Conservation (phyloP, 2,329 filamentous ascomycete genomes). For the Epichloe glyceriae region DNA sequence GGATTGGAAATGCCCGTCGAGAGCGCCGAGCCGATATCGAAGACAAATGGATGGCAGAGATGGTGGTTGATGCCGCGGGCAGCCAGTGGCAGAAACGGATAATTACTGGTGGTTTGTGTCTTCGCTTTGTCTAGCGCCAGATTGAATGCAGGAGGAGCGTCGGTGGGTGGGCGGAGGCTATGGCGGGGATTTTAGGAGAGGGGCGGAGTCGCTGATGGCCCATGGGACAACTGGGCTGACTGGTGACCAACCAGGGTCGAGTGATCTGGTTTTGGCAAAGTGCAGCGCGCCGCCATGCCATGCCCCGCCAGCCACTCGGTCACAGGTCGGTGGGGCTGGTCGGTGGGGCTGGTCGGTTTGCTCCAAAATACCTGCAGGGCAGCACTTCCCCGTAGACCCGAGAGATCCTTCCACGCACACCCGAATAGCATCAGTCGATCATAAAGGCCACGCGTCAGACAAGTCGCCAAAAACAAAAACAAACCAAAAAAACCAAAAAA, state of each 20-base stretch:
- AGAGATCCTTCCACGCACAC: too few relatives aligned
- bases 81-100: neutral
- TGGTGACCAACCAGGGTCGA: neutral
- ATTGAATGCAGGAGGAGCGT: constrained; percentile 5
- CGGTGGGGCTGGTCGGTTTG: too few relatives aligned
- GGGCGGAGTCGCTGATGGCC: too few relatives aligned
- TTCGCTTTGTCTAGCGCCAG: constrained; percentile 3
- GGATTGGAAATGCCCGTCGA: neutral
- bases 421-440: too few relatives aligned
- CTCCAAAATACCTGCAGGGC: too few relatives aligned
- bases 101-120: neutral
- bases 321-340: too few relatives aligned
- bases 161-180: neutral
- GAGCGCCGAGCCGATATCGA: neutral
- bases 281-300: neutral
- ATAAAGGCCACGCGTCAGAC: too few relatives aligned
- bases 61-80: neutral
- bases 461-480: too few relatives aligned
- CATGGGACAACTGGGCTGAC: too few relatives aligned
- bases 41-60: neutral
- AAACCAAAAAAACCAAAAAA: too few relatives aligned
- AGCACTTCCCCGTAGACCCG: too few relatives aligned
- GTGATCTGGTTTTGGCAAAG: neutral
- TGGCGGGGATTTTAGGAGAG: neutral
- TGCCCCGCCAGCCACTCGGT: neutral